Base-by-base conservation (phyloP, 1,284 basidiomycete species). In the Abortiporus biennis region DNA sequence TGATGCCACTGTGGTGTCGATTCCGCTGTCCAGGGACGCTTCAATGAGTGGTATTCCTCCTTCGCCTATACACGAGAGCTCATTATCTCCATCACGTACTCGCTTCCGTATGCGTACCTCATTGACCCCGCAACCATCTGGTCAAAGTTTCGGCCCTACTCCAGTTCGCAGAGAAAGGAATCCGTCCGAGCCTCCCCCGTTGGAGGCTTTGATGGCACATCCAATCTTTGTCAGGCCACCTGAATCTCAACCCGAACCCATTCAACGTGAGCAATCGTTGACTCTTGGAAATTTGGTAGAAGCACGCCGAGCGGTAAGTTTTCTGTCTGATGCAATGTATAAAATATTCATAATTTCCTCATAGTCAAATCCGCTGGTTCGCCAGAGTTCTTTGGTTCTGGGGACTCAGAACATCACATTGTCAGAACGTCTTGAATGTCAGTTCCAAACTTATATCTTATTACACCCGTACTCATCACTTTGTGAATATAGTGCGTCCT, bases 181-280 rank as follows among this genome's bases (percentile, higher is more conserved):
- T 48, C 57, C 60, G 27, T 80, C 80, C 13, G 83, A 84, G 50
- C 85, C 84, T n/a, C 84, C 84, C 20, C 71, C 80, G 4, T 56
- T 86, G 21, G 68, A 69, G 33, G 48, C 72, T 39, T 69, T 87
- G 21, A 67, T 69, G 47, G 69, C 74, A 15, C 78, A 80, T 51
- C 84, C 84, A 13, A 66, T 73, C 41, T 87, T 87, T 54, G 72
- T 87, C n/a, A 80, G 72, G 49, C 69, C 72, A 0, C 82, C 84
- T 1, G 44, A 57, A 40, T 63, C 64, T 37, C 58, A 59, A 16
- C 9, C 9, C 27, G 9, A n/a, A 9, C n/a, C 27, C n/a, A 9
- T 51, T 48, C 32, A 54, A 29, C 45, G 48, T 42, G 50, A 54
- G 35, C 55, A 61, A 49, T 33, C 61, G 11, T 44, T 67, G 3